Evolutionary conservation across 2,329 filamentous ascomycete species (phyloP).

Genomic region (Cordyceps fumosorosea): DNA sequence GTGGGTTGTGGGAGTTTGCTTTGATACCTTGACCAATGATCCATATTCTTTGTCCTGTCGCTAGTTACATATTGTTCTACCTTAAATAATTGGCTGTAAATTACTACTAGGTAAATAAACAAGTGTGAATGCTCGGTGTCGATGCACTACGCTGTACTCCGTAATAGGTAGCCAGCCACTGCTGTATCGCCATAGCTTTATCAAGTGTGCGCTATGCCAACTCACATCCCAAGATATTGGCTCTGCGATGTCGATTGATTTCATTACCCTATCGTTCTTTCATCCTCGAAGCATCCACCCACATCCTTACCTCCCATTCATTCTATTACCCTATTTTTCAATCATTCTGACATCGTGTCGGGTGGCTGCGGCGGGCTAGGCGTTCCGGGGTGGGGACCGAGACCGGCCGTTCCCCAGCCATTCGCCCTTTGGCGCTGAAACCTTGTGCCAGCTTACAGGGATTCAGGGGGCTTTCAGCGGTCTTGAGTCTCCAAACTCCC

Average conservation of each 20-base stretch:
- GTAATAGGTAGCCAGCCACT: no score
- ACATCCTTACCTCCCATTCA: neutral
- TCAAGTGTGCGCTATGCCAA: no score
- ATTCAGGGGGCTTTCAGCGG: neutral
- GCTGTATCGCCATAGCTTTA: no score
- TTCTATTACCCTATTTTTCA: slow-evolving; percentile 8
- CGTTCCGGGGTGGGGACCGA: slow-evolving; percentile 1
- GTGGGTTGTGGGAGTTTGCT: neutral
- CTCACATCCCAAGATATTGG: neutral
- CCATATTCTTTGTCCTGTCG: neutral
- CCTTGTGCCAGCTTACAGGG: neutral
- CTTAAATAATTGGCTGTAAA: neutral
- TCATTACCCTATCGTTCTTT: neutral
- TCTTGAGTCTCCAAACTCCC: neutral
- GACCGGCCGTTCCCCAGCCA: slow-evolving; percentile 7
- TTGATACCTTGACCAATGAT: slow-evolving; percentile 5
- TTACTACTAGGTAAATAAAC: neutral
- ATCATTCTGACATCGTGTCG: slow-evolving; percentile 8
- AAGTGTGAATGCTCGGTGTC: neutral
- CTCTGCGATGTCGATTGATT: neutral
- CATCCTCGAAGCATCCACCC: neutral
- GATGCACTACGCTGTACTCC: neutral
- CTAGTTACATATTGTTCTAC: neutral
- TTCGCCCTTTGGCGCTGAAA: neutral
- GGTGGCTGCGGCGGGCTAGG: slow-evolving; percentile 7